Evolutionary conservation across 306 rosid genomes (phyloP).

Genomic region (Lupinus albus): DNA sequence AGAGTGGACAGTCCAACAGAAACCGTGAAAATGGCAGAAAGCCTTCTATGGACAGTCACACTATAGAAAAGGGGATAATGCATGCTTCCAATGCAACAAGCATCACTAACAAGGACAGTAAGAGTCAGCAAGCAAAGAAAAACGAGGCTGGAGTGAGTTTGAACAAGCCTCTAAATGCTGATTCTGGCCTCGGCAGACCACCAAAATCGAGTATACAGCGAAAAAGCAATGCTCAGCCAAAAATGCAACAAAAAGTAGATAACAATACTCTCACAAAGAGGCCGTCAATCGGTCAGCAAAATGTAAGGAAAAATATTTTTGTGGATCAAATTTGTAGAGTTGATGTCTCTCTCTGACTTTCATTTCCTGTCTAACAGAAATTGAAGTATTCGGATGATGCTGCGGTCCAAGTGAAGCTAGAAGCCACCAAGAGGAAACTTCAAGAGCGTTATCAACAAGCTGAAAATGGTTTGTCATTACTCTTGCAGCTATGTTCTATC

Average conservation of each 20-base stretch:
- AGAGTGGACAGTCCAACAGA: slow-evolving; percentile 53
- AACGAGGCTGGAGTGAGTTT: slow-evolving; percentile 55
- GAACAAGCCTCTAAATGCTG: slow-evolving; percentile 51
- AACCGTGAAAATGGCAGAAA: slow-evolving; percentile 61
- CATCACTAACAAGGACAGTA: slow-evolving; percentile 51
- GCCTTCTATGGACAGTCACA: slow-evolving; percentile 48
- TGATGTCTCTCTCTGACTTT: slow-evolving; percentile 39
- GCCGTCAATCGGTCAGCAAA: slow-evolving; percentile 50
- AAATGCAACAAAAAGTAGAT: slow-evolving; percentile 50
- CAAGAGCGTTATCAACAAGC: slow-evolving; percentile 95
- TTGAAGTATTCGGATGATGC: slow-evolving; percentile 60
- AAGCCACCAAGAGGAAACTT: slow-evolving; percentile 94
- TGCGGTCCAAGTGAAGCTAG: slow-evolving; percentile 71
- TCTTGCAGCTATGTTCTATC: background rate
- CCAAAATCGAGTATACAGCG: slow-evolving; percentile 54
- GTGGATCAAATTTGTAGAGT: slow-evolving; percentile 12
- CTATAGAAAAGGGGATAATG: slow-evolving; percentile 46
- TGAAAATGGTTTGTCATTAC: slow-evolving; percentile 66
- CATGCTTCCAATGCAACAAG: slow-evolving; percentile 44
- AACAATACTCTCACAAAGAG: slow-evolving; percentile 51
- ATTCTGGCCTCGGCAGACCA: slow-evolving; percentile 60
- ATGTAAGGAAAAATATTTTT: slow-evolving; percentile 52
- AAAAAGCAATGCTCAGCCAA: slow-evolving; percentile 43
- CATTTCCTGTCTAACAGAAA: slow-evolving; percentile 46
- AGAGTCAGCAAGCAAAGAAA: slow-evolving; percentile 53